phyloP scores from a whole-genome alignment of 2,329 filamentous ascomycete species.

The Aspergillus hortae region DNA sequence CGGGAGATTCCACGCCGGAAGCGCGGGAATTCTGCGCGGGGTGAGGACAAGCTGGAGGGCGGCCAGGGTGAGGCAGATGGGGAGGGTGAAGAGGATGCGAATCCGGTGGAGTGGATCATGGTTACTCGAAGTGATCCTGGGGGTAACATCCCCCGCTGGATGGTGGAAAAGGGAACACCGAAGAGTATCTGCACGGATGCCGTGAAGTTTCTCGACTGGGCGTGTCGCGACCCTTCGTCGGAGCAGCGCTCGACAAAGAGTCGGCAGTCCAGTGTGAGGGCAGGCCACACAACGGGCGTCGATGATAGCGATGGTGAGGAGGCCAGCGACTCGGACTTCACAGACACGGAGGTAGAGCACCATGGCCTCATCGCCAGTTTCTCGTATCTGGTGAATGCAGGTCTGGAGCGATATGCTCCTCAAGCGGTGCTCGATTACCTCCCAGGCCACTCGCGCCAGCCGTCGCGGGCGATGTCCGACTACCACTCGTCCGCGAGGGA shows the following conservation, averaged over 20 bases:
- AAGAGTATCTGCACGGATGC: constrained; percentile 75
- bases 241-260: constrained; percentile 21
- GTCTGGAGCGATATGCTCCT: constrained; percentile 51
- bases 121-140: constrained; percentile 85
- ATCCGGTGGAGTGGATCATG: constrained; percentile 88
- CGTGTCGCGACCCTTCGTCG: constrained; percentile 48
- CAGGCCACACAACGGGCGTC: constrained; percentile 1
- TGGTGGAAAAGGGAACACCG: constrained; percentile 87
- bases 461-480: constrained; percentile 8
- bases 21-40: constrained; percentile 1
- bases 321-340: constrained; percentile 16
- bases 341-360: constrained; percentile 21
- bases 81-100: constrained; percentile 39
- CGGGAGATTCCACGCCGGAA: constrained; percentile 63
- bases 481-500: not conserved
- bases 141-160: constrained; percentile 80
- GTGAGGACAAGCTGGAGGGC: no score
- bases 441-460: constrained; percentile 25
- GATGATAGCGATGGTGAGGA: constrained; percentile 9
- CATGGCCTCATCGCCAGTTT: constrained; percentile 37
- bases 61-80: constrained; percentile 3
- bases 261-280: not conserved
- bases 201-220: constrained; percentile 79
- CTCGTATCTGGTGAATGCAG: constrained; percentile 33
- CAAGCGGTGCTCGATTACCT: constrained; percentile 50